Percentiles rank a stretch among this genome's conserved stretches.
Evolutionary conservation across 2,329 filamentous ascomycete species (phyloP).

Genomic region (Calcarisporium arbuscula): DNA sequence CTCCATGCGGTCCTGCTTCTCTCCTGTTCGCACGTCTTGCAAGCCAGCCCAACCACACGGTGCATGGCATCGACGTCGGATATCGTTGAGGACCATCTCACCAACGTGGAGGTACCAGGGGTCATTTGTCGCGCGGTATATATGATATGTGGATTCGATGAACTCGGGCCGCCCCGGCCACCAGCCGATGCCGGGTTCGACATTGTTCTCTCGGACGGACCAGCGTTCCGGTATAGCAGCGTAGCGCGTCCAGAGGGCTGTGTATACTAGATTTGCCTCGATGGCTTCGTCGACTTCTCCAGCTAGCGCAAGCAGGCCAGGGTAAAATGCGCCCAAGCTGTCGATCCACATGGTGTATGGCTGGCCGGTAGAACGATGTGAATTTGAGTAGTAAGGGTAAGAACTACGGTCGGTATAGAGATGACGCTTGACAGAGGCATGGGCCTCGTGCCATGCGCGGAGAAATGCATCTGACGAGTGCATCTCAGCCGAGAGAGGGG

Average conservation of each 20-base stretch:
- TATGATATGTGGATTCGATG: constrained; percentile 91
- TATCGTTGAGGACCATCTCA: constrained; percentile 89
- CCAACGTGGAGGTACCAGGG: constrained; percentile 95
- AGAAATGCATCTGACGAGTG: constrained; percentile 75
- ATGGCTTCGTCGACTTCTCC: constrained; percentile 89
- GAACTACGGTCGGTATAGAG: constrained; percentile 72
- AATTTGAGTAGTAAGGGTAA: constrained; percentile 90
- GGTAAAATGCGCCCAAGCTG: constrained; percentile 91
- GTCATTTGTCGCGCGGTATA: constrained; percentile 90
- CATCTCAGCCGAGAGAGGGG: constrained; percentile 55
- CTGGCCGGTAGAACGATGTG: constrained; percentile 81
- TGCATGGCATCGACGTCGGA: constrained; percentile 82
- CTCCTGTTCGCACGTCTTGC: constrained; percentile 73
- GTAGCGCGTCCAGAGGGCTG: constrained; percentile 90
- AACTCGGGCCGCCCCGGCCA: constrained; percentile 96
- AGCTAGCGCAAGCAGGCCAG: constrained; percentile 76
- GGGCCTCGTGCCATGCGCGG: constrained; percentile 75
- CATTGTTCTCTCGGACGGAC: constrained; percentile 76
- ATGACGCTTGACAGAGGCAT: constrained; percentile 82
- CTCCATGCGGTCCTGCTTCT: constrained; percentile 93
- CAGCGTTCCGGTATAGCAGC: constrained; percentile 91
- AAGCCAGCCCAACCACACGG: constrained; percentile 90
- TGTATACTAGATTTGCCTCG: constrained; percentile 82
- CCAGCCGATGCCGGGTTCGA: constrained; percentile 85
- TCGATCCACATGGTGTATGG: constrained; percentile 92